Conservation (phyloP, 2,329 filamentous ascomycete species). For the Claviceps fusiformis region DNA sequence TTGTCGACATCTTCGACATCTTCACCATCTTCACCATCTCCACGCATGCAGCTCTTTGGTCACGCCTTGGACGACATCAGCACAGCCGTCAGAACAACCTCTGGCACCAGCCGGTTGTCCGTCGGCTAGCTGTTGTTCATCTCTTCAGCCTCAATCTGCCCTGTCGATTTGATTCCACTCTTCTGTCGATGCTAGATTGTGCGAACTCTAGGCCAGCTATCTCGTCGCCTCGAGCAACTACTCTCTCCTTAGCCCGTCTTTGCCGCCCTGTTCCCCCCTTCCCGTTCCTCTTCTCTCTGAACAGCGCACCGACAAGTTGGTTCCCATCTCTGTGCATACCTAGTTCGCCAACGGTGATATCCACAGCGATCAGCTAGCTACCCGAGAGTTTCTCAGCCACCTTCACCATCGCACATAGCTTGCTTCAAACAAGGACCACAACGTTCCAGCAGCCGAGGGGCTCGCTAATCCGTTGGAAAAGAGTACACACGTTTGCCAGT, state of each 20-base stretch:
- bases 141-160: neutral
- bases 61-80: neutral
- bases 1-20: no score
- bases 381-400: neutral
- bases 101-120: neutral
- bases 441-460: conserved; percentile 4
- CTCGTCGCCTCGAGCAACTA: neutral
- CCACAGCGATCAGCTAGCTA: neutral
- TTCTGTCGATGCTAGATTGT: neutral
- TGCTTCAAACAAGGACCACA: neutral
- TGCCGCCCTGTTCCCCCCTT: neutral
- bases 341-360: neutral
- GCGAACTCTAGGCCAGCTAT: neutral
- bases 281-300: neutral
- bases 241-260: neutral
- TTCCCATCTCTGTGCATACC: neutral
- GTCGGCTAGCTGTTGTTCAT: neutral
- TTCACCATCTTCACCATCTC: neutral
- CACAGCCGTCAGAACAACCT: neutral
- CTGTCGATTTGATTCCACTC: neutral
- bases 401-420: neutral
- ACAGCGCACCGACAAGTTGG: no score
- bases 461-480: conserved; percentile 8
- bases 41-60: neutral
- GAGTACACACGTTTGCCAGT: conserved; percentile 1